Evolutionary conservation across 768 basidiomycete genomes (phyloP), one percentile per base, ranked within the genome.

Genomic region (Coprinopsis sp.): DNA sequence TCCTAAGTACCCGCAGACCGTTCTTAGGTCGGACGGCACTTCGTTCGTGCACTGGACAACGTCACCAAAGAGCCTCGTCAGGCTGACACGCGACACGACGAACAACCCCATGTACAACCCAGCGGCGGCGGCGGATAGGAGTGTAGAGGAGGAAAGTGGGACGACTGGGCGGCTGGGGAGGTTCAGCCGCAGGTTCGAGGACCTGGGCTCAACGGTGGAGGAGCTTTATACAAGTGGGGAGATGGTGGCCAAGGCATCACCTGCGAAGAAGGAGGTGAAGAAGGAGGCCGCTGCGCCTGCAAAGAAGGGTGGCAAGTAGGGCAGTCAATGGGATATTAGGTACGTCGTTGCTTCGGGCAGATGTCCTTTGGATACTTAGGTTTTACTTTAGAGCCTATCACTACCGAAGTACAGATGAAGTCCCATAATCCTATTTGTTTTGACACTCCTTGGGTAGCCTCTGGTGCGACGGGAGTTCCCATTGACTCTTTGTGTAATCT

Each of bases 101-200:
- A 96, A 92, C 62, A 84, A 92, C 57, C 88, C 92, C 1, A 64
- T 91, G 5, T 96, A 87, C 86, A 87, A 89, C 58, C 79, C 85
- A 2, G 77, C 78, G 3, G 67, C 73, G 50, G 68, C 74, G 21
- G 70, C 70, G 48, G 80, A 75, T 33, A 63, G 68, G 24, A 70
- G 70, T 1, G 61, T 82, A 37, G 82, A 82, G 53, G 87, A 87
- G 50, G 87, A 88, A 58, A 79, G 70, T 51, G 80, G 79, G 41
- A 77, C 79, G 38, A 78, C 82, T 1, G 92, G 92, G 6, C 72
- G 92, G 10, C 66, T 94, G 13, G 27, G 47, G 34, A 29, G 48
- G 47, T 49, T 49, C 24, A 46, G 23, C 14, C 38, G 38, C 19
- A n/a, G 39, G 19, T 46, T 42, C 28, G 49, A 44, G 27, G 38